Percentiles rank a stretch among this genome's conserved stretches.
These are phyloP conservation scores for Vitis vinifera DNA, from an alignment of 164 flowering plant genomes.

Conservation along the genomic window ASM3070453v1 NC_081809.1:4520501-4521000, in stretches of 20 bases:
- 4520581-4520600: too few relatives aligned
- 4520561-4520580: too few relatives aligned
- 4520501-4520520: too few relatives aligned
- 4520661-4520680: neutral
- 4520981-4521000: slow-evolving; percentile 8
- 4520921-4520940: slow-evolving; percentile 5
- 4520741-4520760: too few relatives aligned
- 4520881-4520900: slow-evolving; percentile 1
- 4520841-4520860: neutral
- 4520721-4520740: too few relatives aligned
- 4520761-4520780: too few relatives aligned
- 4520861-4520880: slow-evolving; percentile 6
- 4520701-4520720: neutral
- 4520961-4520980: slow-evolving; percentile 1
- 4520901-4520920: slow-evolving; percentile 4
- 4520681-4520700: neutral
- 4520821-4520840: neutral
- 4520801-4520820: too few relatives aligned
- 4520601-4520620: too few relatives aligned
- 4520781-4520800: too few relatives aligned
- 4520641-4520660: neutral
- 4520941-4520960: neutral
- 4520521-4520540: too few relatives aligned
- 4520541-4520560: too few relatives aligned
- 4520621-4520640: slow-evolving; percentile 2